phyloP scores from a whole-genome alignment of 805 yeast genomes.

The Monosporozyma siamensis region DNA sequence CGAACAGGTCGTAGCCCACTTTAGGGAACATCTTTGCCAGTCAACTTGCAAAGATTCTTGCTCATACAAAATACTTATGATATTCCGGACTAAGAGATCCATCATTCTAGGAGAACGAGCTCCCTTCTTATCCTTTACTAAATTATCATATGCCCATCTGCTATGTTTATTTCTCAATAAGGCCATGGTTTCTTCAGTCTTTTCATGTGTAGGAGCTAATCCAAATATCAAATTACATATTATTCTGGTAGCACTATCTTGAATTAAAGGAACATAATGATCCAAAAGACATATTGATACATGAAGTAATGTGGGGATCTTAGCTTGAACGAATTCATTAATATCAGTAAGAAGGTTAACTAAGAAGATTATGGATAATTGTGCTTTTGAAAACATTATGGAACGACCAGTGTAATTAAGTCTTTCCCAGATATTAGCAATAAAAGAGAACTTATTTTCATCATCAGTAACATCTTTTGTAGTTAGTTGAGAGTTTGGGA shows the following conservation, averaged over 20 bases:
- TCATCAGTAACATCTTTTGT: constrained; percentile 26
- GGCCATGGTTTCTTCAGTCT: constrained; percentile 48
- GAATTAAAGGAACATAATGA: constrained; percentile 76
- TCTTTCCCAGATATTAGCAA: constrained; percentile 56
- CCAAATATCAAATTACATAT: constrained; percentile 64
- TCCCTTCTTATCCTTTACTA: constrained; percentile 64
- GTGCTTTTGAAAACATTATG: constrained; percentile 78
- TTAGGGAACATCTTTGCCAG: constrained; percentile 77
- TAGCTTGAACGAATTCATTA: constrained; percentile 48
- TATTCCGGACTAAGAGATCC: constrained; percentile 62
- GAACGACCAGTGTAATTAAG: constrained; percentile 53
- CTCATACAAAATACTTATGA: constrained; percentile 47
- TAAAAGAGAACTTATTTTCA: constrained; percentile 51
- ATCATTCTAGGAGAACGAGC: constrained; percentile 79
- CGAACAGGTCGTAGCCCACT: constrained; percentile 97
- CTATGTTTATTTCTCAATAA: constrained; percentile 41
- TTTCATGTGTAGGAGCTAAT: constrained; percentile 43
- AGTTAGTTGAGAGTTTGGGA: constrained; percentile 52
- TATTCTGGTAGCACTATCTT: constrained; percentile 72
- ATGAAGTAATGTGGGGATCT: constrained; percentile 68
- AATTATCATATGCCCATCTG: constrained; percentile 82
- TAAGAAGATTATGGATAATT: constrained; percentile 72
- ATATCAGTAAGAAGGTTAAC: constrained; percentile 71
- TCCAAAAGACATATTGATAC: constrained; percentile 73
- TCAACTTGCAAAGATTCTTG: constrained; percentile 53